Base-by-base conservation (phyloP, 441 rosid species). In the Capsella rubella region DNA sequence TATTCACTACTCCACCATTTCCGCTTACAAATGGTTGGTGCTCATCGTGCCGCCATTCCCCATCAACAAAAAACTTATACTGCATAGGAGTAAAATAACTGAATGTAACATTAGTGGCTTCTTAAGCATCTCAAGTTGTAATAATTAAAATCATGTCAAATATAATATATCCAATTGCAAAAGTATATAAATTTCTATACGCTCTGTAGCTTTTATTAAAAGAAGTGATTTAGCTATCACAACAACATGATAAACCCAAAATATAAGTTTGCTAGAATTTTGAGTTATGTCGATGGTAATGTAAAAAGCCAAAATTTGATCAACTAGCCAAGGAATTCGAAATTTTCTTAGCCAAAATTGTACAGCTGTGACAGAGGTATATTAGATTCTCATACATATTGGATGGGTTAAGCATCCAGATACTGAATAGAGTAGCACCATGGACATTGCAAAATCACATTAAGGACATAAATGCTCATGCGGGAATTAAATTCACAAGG, bases 21-120 rank as follows among this genome's bases (percentile, higher is more conserved):
- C 90, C 87, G 21, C 54, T 83, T 60, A 87, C 89, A 79, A 71
- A 78, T 15, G 86, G 84, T 77, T 86, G 89, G 53, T 77, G 87
- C 77, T 90, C 89, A 80, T 86, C 93, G 15, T 88, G 86, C 74
- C 85, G 81, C 93, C 89, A 85, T 65, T 84, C 85, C 64, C 82
- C 93, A 84, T 88, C 93, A 60, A 88, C 89, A 81, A 40, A 80
- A 79, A 88, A 88, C 78, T 88, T 88, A 71, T 73, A 88, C 99
- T 94, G 90, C 84, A 78, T 40, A 61, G 69, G 61, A 79, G 25
- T 53, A 55, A 73, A 60, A 77, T 25, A 78, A 57, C 15, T 13
- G 39, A 79, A 64, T 50, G 72, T 79, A 52, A 72, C 72, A 70
- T 55, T 56, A 66, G 29, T 16, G 42, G 47, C 65, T 65, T 52